Percentiles rank a stretch among this genome's conserved stretches.
Evolutionary conservation across 805 yeast species (phyloP).

Genomic region (Schwanniomyces yamadae): DNA sequence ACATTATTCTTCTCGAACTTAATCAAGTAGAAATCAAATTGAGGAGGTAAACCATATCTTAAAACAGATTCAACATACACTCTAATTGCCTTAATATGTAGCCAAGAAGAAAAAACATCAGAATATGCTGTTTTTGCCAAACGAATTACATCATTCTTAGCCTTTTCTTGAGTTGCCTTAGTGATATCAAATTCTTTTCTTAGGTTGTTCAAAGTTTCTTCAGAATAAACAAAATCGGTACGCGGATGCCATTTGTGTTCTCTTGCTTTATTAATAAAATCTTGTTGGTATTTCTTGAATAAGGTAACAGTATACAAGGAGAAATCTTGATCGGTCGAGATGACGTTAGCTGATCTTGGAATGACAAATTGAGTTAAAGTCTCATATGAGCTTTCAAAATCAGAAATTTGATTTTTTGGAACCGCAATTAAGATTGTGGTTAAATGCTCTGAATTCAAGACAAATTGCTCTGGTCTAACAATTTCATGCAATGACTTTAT

Average conservation of each 20-base stretch:
- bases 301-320: constrained; percentile 73
- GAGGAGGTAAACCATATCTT: constrained; percentile 96
- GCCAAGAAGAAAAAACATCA: constrained; percentile 83
- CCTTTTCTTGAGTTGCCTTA: constrained; percentile 66
- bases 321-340: constrained; percentile 74
- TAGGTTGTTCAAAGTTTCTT: constrained; percentile 66
- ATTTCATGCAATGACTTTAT: constrained; percentile 88
- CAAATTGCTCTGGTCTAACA: constrained; percentile 80
- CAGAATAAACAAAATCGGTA: constrained; percentile 79
- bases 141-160: constrained; percentile 76
- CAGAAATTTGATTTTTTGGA: constrained; percentile 61
- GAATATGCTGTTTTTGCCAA: constrained; percentile 86
- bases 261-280: constrained; percentile 68
- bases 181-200: constrained; percentile 79
- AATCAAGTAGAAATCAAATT: constrained; percentile 58
- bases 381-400: constrained; percentile 73
- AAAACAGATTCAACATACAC: constrained; percentile 89
- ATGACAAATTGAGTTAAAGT: constrained; percentile 76
- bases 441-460: constrained; percentile 81
- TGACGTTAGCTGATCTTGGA: constrained; percentile 78
- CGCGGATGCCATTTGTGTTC: constrained; percentile 91
- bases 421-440: constrained; percentile 86
- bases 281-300: constrained; percentile 76
- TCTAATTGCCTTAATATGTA: constrained; percentile 84
- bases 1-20: constrained; percentile 39